phyloP scores from a whole-genome alignment of 1,284 basidiomycete species.

The Erythrobasidium hasegawianum region DNA sequence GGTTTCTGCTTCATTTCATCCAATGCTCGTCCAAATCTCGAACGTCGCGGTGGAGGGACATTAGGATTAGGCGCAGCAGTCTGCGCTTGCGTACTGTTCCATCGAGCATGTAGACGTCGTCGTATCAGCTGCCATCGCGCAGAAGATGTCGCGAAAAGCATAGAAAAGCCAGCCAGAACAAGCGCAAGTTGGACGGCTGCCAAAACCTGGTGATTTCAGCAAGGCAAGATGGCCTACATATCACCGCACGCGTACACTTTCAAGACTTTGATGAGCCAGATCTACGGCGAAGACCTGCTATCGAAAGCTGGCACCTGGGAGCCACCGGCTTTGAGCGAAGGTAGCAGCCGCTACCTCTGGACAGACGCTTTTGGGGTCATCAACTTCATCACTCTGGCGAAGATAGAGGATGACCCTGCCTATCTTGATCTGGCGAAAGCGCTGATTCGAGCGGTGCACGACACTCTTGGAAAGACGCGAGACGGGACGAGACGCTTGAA shows the following conservation, averaged over 20 bases:
- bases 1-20: slow-evolving; percentile 4
- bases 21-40: background rate
- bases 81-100: slow-evolving; percentile 4
- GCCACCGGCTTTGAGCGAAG: slow-evolving; percentile 37
- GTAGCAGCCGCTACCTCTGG: slow-evolving; percentile 46
- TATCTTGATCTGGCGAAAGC: slow-evolving; percentile 2
- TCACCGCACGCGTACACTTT: slow-evolving; percentile 4
- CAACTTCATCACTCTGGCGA: slow-evolving; percentile 43
- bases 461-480: slow-evolving; percentile 42
- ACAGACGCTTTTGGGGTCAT: slow-evolving; percentile 48
- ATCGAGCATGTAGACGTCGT: background rate
- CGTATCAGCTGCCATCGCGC: too few species aligned
- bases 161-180: too few species aligned
- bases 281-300: slow-evolving; percentile 10
- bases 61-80: background rate
- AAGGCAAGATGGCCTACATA: background rate
- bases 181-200: too few species aligned
- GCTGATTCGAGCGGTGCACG: slow-evolving; percentile 38
- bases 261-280: slow-evolving; percentile 7
- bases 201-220: too few species aligned
- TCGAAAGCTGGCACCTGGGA: slow-evolving; percentile 6
- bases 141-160: too few species aligned
- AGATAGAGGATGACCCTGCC: slow-evolving; percentile 34
- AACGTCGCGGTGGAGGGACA: background rate
- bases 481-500: slow-evolving; percentile 41